These are phyloP conservation scores for Fomitopsis palustris DNA, from an alignment of 1,284 basidiomycete species.

Conservation along the genomic window DNA sequence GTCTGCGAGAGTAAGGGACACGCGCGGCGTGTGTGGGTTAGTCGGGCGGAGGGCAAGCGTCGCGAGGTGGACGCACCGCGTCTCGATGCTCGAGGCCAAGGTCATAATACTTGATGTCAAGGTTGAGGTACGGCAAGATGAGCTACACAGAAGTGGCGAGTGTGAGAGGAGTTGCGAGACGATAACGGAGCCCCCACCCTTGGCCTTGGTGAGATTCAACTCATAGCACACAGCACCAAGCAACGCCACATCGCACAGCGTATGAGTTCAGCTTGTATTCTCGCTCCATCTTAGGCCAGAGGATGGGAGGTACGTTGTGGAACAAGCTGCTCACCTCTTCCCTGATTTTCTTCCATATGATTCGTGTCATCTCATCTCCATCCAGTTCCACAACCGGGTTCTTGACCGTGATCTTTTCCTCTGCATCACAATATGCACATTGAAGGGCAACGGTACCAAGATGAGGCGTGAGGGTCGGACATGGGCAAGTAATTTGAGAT, in stretches of 20 bases:
- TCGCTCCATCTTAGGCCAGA: neutral
- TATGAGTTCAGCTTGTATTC: too few relatives aligned
- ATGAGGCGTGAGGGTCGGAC: too few relatives aligned
- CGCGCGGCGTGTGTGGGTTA: neutral
- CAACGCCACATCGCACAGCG: too few relatives aligned
- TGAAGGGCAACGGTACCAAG: neutral
- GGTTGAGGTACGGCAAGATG: conserved; percentile 90
- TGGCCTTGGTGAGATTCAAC: too few relatives aligned
- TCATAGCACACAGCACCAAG: too few relatives aligned
- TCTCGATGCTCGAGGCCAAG: conserved; percentile 92
- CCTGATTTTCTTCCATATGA: conserved; percentile 99
- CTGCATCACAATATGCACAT: conserved; percentile 16
- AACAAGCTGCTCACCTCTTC: conserved; percentile 63
- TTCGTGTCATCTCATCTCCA: conserved; percentile 96
- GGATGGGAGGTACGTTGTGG: neutral
- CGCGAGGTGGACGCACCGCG: conserved; percentile 49
- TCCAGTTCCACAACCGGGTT: conserved; percentile 97
- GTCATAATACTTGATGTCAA: conserved; percentile 99
- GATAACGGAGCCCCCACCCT: too few relatives aligned
- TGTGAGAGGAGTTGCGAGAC: neutral
- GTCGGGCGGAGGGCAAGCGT: conserved; percentile 1
- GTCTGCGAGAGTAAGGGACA: conserved; percentile 51
- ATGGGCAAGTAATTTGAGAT: too few relatives aligned
- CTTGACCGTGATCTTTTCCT: conserved; percentile 74
- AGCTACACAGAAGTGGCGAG: conserved; percentile 56